A percentile compares a stretch with the other conserved stretches of the same genome.
These are phyloP conservation scores for Microbotryum silenes-acaulis DNA, from an alignment of 1,284 basidiomycete genomes.

Conservation along the genomic window DNA sequence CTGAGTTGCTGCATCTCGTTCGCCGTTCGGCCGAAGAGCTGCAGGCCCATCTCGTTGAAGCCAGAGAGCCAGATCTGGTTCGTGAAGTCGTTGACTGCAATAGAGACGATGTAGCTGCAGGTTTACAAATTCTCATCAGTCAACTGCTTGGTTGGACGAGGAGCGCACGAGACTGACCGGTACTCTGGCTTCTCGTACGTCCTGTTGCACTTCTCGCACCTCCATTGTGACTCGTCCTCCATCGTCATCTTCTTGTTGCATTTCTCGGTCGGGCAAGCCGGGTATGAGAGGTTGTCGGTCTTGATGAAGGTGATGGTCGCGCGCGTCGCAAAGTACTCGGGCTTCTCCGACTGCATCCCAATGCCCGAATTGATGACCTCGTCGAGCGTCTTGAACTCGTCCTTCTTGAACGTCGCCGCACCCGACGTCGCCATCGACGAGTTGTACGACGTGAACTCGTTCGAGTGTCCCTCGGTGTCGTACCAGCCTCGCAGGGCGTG, in stretches of 20 bases:
- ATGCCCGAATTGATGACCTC: conserved; percentile 66
- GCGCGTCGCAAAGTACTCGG: conserved; percentile 71
- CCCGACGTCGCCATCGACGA: conserved; percentile 38
- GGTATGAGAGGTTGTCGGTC: conserved; percentile 76
- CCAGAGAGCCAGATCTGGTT: conserved; percentile 87
- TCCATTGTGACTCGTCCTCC: conserved; percentile 58
- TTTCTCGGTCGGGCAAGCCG: conserved; percentile 70
- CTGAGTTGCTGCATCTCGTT: conserved; percentile 68
- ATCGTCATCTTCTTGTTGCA: conserved; percentile 91
- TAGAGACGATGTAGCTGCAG: conserved; percentile 73
- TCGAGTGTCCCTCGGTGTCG: conserved; percentile 57
- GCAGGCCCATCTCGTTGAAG: conserved; percentile 85
- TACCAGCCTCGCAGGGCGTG: conserved; percentile 85
- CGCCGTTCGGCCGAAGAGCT: conserved; percentile 69
- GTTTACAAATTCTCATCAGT: too few relatives aligned
- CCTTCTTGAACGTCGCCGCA: conserved; percentile 53
- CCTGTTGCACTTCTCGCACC: conserved; percentile 89
- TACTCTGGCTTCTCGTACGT: conserved; percentile 66
- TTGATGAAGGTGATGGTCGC: conserved; percentile 89
- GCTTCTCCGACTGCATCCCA: conserved; percentile 51
- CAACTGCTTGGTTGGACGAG: background rate
- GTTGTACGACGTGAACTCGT: conserved; percentile 63
- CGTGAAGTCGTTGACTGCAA: conserved; percentile 83
- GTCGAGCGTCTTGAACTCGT: conserved; percentile 65
- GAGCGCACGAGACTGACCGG: conserved; percentile 51